Percentiles rank a stretch among this genome's conserved stretches.
These are phyloP conservation scores for Priceomyces fermenticarens DNA, from an alignment of 805 yeast genomes.

Conservation along the genomic window DNA sequence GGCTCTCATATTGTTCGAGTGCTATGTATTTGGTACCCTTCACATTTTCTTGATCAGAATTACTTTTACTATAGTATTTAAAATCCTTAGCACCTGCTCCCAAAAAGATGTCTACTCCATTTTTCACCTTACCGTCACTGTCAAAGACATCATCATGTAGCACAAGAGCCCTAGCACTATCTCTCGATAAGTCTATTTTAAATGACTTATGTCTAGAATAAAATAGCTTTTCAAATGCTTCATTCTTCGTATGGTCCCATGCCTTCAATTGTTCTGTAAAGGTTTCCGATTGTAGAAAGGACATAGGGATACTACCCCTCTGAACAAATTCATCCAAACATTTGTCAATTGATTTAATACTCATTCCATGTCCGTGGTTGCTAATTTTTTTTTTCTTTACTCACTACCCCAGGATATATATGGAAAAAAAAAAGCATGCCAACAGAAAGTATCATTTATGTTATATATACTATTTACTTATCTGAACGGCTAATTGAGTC, in stretches of 20 bases:
- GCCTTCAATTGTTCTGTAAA: slow-evolving; percentile 3
- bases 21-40: slow-evolving; percentile 8
- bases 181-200: slow-evolving; percentile 3
- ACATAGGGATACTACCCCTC: slow-evolving; percentile 6
- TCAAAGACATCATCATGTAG: slow-evolving; percentile 3
- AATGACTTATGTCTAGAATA: slow-evolving; percentile 7
- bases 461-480: too few species aligned
- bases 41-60: slow-evolving; percentile 3
- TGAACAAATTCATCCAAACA: slow-evolving; percentile 2
- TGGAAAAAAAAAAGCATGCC: too few species aligned
- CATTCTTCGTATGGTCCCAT: slow-evolving; percentile 1
- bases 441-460: too few species aligned
- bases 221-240: slow-evolving; percentile 5
- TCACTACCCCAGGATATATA: too few species aligned
- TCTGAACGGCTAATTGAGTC: slow-evolving; percentile 6
- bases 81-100: slow-evolving; percentile 3
- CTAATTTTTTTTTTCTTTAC: too few species aligned
- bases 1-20: slow-evolving; percentile 3
- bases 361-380: too few species aligned
- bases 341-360: not conserved
- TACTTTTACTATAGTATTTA: slow-evolving; percentile 4
- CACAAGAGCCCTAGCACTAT: slow-evolving; percentile 3
- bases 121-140: not conserved
- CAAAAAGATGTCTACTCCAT: slow-evolving; percentile 4
- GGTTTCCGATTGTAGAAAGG: slow-evolving; percentile 3